phyloP scores from a whole-genome alignment of 2,329 filamentous ascomycete genomes.

The Aspergillus spinulosporus region DNA sequence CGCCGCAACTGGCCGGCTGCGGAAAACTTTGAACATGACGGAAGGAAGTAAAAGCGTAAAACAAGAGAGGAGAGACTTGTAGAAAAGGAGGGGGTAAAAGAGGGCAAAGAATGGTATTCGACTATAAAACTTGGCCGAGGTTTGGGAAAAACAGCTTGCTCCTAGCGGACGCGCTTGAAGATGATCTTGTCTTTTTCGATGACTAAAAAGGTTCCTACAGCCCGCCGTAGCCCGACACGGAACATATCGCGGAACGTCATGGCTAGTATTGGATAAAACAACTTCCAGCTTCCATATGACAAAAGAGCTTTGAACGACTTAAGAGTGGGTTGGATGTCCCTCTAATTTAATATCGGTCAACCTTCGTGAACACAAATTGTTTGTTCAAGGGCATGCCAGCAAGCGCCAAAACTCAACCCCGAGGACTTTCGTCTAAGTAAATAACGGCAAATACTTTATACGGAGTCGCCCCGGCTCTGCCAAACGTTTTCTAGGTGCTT shows the following conservation, averaged over 20 bases:
- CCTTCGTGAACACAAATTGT: background rate
- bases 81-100: slow-evolving; percentile 11
- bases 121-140: slow-evolving; percentile 14
- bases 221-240: slow-evolving; percentile 28
- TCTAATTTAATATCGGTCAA: no score
- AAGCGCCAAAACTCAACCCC: background rate
- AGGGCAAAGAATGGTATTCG: slow-evolving; percentile 19
- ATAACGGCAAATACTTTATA: slow-evolving; percentile 23
- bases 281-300: background rate
- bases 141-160: slow-evolving; percentile 38
- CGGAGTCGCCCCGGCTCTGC: slow-evolving; percentile 3
- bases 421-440: background rate
- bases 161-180: slow-evolving; percentile 35
- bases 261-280: background rate
- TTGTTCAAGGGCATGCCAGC: background rate
- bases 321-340: background rate
- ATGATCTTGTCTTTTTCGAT: slow-evolving; percentile 27
- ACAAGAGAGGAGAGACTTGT: slow-evolving; percentile 21
- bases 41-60: slow-evolving; percentile 24
- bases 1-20: slow-evolving; percentile 72
- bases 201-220: slow-evolving; percentile 27
- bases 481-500: background rate
- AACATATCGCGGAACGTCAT: slow-evolving; percentile 34
- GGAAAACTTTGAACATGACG: slow-evolving; percentile 85
- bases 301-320: background rate